Evolutionary conservation across 164 flowering plant genomes (phyloP), one percentile per base, ranked within the genome.

Genomic region (Annona squamosa): DNA sequence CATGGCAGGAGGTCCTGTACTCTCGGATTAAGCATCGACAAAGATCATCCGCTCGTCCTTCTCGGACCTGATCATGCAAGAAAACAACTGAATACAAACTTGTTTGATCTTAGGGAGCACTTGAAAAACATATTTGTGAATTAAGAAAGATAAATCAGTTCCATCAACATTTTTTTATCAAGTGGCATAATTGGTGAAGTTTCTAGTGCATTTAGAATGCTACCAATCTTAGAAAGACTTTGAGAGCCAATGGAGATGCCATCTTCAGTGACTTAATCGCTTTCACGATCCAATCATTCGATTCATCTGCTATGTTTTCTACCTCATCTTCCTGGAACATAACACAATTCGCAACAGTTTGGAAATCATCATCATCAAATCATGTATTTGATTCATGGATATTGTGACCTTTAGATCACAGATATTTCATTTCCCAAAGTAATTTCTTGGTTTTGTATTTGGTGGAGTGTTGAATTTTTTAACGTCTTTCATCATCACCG

Each of bases 191-290:
- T 48, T 64, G 6, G 10, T 19, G 67, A 7, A 64, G 41, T 26
- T 26, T 26, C 37, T 26, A 16, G 16, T 16, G 7, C 12, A 4
- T 26, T 17, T 63, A 12, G 26, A 42, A 63, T 2, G 82, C 67
- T 85, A 93, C 98, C 80, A 88, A 85, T 89, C 89, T 87, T 37
- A 93, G 87, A 68, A 90, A 75, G 71, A 91, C 82, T 77, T 90
- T 93, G 72, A 93, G 92, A 76, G 97, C 89, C 74, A 79, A 86
- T 4, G 98, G 96, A 41, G 98, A 91, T 75, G 98, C 98, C 69
- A 81, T 84, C 83, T 86, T 87, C 84, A 93, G 43, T 37, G 87
- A 77, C 69, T 80, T 74, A 78, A 88, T 75, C 4, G 90, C 74
- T 47, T 80, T 70, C 63, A 81, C 69, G 59, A 87, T 77, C 94